phyloP scores from a whole-genome alignment of 352 stramenopile genomes.

The Halophytophthora batemanensis region DNA sequence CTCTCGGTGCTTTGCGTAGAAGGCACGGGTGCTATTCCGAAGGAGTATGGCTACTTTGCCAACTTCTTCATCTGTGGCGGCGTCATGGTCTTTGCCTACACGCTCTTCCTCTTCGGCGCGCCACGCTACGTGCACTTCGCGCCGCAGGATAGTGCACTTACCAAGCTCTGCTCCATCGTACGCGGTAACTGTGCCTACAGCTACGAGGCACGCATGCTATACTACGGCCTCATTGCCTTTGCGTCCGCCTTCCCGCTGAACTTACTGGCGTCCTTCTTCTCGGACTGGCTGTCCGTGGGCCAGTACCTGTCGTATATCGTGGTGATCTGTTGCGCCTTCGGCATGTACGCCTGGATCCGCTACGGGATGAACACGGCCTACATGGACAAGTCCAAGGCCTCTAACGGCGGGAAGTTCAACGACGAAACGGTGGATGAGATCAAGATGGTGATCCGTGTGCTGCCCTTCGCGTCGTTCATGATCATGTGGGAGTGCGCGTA shows the following conservation, averaged over 20 bases:
- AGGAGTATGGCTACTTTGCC: constrained; percentile 88
- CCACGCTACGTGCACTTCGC: constrained; percentile 73
- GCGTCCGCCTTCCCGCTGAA: constrained; percentile 64
- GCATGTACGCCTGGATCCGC: constrained; percentile 82
- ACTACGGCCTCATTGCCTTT: constrained; percentile 72
- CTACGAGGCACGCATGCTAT: constrained; percentile 75
- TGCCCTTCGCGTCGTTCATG: constrained; percentile 87
- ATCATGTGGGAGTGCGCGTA: constrained; percentile 89
- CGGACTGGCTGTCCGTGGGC: constrained; percentile 41
- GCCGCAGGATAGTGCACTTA: constrained; percentile 70
- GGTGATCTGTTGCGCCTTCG: constrained; percentile 59
- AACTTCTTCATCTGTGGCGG: constrained; percentile 81
- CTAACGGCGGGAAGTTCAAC: constrained; percentile 75
- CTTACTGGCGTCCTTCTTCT: constrained; percentile 70
- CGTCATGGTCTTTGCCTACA: constrained; percentile 81
- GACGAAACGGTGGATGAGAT: constrained; percentile 84
- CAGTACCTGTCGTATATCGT: constrained; percentile 78
- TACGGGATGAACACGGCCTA: constrained; percentile 79
- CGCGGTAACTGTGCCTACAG: constrained; percentile 76
- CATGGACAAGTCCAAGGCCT: constrained; percentile 85
- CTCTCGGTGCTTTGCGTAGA: constrained; percentile 88
- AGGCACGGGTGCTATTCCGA: constrained; percentile 64
- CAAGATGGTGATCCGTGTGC: constrained; percentile 81
- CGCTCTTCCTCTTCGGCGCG: constrained; percentile 56
- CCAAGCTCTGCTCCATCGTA: constrained; percentile 71